Conservation (phyloP, 2,329 filamentous ascomycete species). For the Ceratocystis cacaofunesta region DNA sequence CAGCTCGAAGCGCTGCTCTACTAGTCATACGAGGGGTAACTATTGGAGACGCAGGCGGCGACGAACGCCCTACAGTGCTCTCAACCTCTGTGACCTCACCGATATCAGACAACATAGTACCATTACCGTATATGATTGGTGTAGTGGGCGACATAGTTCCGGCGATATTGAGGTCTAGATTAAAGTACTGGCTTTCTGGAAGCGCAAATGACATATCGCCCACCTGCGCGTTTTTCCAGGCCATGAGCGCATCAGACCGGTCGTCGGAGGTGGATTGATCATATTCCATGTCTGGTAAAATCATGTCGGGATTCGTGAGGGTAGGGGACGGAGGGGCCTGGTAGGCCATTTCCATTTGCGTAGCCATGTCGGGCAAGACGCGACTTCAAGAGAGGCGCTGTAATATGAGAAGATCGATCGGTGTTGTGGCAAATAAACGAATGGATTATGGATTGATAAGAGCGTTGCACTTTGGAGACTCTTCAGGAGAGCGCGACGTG, state of each 20-base stretch:
- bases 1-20: constrained; percentile 20
- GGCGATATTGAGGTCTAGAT: constrained; percentile 21
- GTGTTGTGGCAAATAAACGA: not conserved
- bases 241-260: constrained; percentile 36
- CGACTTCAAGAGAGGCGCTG: constrained; percentile 13
- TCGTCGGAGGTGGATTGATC: constrained; percentile 37
- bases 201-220: constrained; percentile 23
- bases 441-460: not conserved
- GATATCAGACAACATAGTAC: constrained; percentile 55
- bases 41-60: constrained; percentile 26
- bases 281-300: constrained; percentile 60
- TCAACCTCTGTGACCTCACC: constrained; percentile 42
- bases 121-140: constrained; percentile 54
- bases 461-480: not conserved
- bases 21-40: constrained; percentile 20
- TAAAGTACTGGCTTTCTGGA: constrained; percentile 22
- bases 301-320: constrained; percentile 88
- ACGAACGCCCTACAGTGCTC: constrained; percentile 31
- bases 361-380: constrained; percentile 18
- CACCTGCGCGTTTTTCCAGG: constrained; percentile 36
- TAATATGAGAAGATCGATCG: not conserved
- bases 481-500: not conserved
- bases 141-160: constrained; percentile 39
- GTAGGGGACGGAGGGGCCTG: constrained; percentile 60
- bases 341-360: constrained; percentile 25